Conservation (phyloP, 805 yeast genomes). For the Starmerella asiatica region DNA sequence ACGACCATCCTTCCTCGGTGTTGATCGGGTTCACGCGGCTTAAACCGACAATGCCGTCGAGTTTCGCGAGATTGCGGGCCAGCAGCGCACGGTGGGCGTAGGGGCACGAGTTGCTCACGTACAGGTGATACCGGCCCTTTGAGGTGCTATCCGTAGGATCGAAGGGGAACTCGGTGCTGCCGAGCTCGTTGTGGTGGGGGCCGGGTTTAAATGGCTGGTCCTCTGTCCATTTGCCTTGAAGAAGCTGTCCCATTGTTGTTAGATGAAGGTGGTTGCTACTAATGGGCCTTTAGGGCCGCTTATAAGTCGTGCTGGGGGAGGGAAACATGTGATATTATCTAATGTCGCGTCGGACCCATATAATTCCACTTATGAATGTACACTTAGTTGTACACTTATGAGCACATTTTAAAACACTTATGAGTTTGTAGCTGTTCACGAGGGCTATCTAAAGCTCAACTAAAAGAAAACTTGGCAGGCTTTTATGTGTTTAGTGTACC, state of each 20-base stretch:
- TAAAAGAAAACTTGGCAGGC: too few species aligned
- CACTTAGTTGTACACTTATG: too few species aligned
- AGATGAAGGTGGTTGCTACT: not conserved
- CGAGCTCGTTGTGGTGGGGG: constrained; percentile 19
- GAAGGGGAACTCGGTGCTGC: constrained; percentile 39
- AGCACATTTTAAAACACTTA: too few species aligned
- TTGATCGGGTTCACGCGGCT: constrained; percentile 82
- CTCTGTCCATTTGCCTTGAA: constrained; percentile 21
- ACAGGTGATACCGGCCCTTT: constrained; percentile 66
- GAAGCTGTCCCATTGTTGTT: constrained; percentile 20
- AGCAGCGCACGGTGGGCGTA: constrained; percentile 85
- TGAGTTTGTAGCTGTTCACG: too few species aligned
- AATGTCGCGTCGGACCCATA: too few species aligned
- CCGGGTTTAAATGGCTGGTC: constrained; percentile 20
- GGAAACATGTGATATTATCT: too few species aligned
- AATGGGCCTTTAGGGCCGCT: not conserved
- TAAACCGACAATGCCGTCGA: constrained; percentile 32
- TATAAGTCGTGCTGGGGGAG: too few species aligned
- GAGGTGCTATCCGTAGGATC: constrained; percentile 29
- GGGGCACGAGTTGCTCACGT: constrained; percentile 80
- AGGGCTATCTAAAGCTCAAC: too few species aligned
- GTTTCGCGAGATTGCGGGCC: constrained; percentile 56
- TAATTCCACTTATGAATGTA: too few species aligned
- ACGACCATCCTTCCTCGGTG: constrained; percentile 82
- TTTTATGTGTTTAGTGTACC: too few species aligned